A percentile compares a stretch with the other conserved stretches of the same genome.
Evolutionary conservation across 2,329 filamentous ascomycete genomes (phyloP).

Genomic region (Aspergillus floridensis): DNA sequence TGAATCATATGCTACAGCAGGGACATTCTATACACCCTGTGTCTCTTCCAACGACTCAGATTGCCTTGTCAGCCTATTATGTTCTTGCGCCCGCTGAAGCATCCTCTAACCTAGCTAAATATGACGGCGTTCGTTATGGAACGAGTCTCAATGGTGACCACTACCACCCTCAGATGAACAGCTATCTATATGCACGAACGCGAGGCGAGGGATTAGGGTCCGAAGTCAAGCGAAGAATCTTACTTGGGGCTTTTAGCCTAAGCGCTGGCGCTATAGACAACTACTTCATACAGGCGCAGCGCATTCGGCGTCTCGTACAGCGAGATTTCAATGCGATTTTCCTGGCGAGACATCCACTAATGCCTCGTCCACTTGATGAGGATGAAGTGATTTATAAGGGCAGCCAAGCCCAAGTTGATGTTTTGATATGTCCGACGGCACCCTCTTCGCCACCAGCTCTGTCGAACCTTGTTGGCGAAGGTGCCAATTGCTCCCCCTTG

Average conservation of each 20-base stretch:
- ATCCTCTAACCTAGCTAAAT: slow-evolving; percentile 92
- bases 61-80: slow-evolving; percentile 91
- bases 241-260: slow-evolving; percentile 85
- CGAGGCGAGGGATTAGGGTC: slow-evolving; percentile 73
- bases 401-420: slow-evolving; percentile 60
- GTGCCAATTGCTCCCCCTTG: slow-evolving; percentile 48
- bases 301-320: slow-evolving; percentile 78
- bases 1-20: slow-evolving; percentile 58
- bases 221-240: slow-evolving; percentile 81
- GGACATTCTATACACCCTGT: slow-evolving; percentile 73
- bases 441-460: slow-evolving; percentile 70
- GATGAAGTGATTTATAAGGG: slow-evolving; percentile 4
- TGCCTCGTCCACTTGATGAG: slow-evolving; percentile 6
- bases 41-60: slow-evolving; percentile 76
- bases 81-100: slow-evolving; percentile 93
- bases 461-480: slow-evolving; percentile 48
- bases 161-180: slow-evolving; percentile 50
- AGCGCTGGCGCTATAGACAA: slow-evolving; percentile 91
- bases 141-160: slow-evolving; percentile 52
- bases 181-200: slow-evolving; percentile 69
- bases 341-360: slow-evolving; percentile 64
- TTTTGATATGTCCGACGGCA: slow-evolving; percentile 83
- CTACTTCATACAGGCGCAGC: slow-evolving; percentile 93
- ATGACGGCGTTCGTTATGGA: slow-evolving; percentile 94
- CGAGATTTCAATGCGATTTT: slow-evolving; percentile 84